phyloP scores from a whole-genome alignment of 139 green algal species.

The Volvox reticuliferus region DNA sequence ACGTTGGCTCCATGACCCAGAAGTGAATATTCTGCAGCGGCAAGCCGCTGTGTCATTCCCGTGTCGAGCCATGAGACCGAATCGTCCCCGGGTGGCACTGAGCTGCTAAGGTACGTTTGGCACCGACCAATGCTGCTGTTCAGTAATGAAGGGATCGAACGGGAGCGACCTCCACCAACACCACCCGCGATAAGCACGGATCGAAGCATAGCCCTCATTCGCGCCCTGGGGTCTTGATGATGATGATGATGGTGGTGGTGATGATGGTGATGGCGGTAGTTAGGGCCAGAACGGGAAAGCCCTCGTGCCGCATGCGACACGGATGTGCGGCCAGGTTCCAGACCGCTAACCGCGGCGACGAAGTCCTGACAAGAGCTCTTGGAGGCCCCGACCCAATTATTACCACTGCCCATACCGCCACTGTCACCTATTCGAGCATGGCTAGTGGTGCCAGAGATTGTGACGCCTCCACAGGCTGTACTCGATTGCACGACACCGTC shows the following conservation, averaged over 20 bases:
- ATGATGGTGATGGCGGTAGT: background rate
- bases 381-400: no score
- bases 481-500: no score
- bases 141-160: background rate
- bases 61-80: background rate
- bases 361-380: no score
- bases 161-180: background rate
- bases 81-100: background rate
- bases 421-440: no score
- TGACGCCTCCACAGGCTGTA: no score
- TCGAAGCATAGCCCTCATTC: background rate
- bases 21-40: no score
- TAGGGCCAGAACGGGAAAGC: background rate
- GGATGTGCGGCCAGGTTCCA: background rate
- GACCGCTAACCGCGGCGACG: no score
- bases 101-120: background rate
- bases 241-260: background rate
- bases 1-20: no score
- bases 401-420: no score
- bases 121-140: background rate
- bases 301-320: background rate
- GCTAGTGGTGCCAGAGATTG: no score
- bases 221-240: background rate
- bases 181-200: background rate
- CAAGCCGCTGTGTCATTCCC: no score